phyloP scores from a whole-genome alignment of 2,329 filamentous ascomycete genomes.

The Mycosphaerella sp. region DNA sequence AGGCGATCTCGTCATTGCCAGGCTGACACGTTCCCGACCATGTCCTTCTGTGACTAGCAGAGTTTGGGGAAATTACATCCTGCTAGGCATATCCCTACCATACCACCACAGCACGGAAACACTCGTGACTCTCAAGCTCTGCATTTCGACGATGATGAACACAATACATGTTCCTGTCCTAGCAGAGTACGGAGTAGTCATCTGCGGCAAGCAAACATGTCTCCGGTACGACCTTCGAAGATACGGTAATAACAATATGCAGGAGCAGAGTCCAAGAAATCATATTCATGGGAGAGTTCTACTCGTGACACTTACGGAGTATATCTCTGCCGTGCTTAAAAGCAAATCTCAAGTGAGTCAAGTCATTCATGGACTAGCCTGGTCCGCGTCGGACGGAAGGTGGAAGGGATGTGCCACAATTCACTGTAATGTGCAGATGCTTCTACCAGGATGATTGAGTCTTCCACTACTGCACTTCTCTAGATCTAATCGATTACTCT shows the following conservation, averaged over 20 bases:
- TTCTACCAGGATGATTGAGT: constrained; percentile 2
- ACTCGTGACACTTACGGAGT: background rate
- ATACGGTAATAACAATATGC: too few species aligned
- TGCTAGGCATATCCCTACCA: too few species aligned
- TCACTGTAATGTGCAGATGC: too few species aligned
- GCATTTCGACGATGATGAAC: too few species aligned
- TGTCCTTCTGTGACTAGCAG: too few species aligned
- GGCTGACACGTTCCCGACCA: too few species aligned
- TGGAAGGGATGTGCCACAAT: constrained; percentile 1
- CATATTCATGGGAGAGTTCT: too few species aligned
- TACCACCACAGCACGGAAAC: background rate
- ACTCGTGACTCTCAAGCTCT: too few species aligned
- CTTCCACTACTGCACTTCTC: background rate
- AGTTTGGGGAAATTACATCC: too few species aligned
- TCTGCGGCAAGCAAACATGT: background rate
- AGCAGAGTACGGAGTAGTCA: background rate
- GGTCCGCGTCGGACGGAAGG: background rate
- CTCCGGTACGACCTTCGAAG: background rate
- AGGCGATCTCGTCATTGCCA: too few species aligned
- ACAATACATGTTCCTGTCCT: background rate
- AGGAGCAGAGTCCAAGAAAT: too few species aligned
- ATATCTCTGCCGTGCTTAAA: background rate
- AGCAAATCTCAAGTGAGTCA: background rate
- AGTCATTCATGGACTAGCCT: too few species aligned
- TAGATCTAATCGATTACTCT: background rate